Percentiles rank a stretch among this genome's conserved stretches.
Conservation (phyloP, 805 yeast species). For the Spathaspora arborariae region DNA sequence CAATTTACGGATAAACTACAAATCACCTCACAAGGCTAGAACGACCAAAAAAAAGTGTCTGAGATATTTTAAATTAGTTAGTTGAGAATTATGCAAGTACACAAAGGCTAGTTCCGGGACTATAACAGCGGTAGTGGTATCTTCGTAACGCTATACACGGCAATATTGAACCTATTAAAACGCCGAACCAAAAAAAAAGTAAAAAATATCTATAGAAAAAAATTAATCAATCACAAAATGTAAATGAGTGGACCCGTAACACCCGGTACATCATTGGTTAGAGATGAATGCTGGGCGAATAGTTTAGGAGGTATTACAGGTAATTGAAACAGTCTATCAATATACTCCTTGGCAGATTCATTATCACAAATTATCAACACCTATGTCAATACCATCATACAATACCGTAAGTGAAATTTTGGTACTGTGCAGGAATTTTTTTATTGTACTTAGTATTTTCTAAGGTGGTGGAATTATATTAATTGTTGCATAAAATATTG, state of each 20-base stretch:
- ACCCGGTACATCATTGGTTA: neutral
- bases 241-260: neutral
- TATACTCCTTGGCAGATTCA: too few relatives aligned
- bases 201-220: neutral
- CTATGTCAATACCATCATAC: too few relatives aligned
- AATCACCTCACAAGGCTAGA: neutral
- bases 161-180: neutral
- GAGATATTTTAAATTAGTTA: neutral
- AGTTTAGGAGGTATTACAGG: too few relatives aligned
- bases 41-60: neutral
- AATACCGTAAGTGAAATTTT: neutral
- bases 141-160: too few relatives aligned
- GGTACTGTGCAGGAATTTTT: neutral
- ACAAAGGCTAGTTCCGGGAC: neutral
- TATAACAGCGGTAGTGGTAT: neutral
- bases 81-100: neutral
- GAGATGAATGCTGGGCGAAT: neutral
- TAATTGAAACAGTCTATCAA: too few relatives aligned
- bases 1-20: neutral
- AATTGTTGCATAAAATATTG: neutral
- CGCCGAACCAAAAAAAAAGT: neutral
- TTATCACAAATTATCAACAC: too few relatives aligned
- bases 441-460: neutral
- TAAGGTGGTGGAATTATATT: neutral
- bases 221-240: neutral